Percentiles rank a stretch among this genome's conserved stretches.
Evolutionary conservation across 306 rosid genomes (phyloP).

Genomic region (Carpinus viminea): DNA sequence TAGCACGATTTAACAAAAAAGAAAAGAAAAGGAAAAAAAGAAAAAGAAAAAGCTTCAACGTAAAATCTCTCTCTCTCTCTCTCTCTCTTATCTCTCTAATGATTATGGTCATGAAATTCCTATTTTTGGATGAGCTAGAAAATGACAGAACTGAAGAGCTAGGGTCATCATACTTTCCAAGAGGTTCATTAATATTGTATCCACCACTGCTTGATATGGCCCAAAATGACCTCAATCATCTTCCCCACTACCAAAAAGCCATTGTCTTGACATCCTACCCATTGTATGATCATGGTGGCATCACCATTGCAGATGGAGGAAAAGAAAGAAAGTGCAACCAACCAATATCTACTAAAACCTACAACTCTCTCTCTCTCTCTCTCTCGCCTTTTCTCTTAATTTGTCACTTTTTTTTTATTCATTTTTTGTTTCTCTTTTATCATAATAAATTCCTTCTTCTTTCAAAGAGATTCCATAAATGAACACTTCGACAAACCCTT

Average conservation of each 20-base stretch:
- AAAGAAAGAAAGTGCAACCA: not conserved
- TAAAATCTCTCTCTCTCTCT: not conserved
- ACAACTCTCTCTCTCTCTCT: no score
- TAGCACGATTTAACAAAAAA: no score
- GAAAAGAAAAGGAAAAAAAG: no score
- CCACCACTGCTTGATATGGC: slow-evolving; percentile 15
- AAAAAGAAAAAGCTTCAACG: not conserved
- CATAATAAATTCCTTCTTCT: no score
- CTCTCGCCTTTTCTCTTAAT: no score
- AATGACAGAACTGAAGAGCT: not conserved
- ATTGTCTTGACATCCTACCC: not conserved
- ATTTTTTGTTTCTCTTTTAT: no score
- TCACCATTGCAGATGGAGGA: not conserved
- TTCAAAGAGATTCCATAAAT: no score
- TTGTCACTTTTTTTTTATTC: no score
- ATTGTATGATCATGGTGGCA: not conserved
- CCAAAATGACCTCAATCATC: slow-evolving; percentile 3
- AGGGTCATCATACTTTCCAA: not conserved
- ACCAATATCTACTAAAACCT: not conserved
- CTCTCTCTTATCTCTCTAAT: not conserved
- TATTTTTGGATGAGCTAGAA: not conserved
- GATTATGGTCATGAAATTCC: not conserved
- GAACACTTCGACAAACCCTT: no score
- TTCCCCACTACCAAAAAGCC: slow-evolving; percentile 1
- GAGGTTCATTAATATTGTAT: not conserved